These are phyloP conservation scores for Saccharomyces hybrid DNA, from an alignment of 1,139 yeast genomes.

Conservation along the genomic window DNA sequence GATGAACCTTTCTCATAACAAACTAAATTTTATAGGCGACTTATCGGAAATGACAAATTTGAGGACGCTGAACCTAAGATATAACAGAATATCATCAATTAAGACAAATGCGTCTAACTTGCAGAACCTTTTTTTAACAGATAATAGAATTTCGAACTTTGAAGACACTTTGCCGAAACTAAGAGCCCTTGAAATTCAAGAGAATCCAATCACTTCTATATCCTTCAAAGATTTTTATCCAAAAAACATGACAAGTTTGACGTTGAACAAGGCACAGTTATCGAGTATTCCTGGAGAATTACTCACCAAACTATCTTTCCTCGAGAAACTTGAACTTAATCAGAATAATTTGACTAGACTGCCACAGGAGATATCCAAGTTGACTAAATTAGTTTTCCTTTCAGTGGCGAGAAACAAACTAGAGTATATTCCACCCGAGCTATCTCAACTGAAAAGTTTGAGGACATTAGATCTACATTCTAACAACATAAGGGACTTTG, in stretches of 20 bases:
- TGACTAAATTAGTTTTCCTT: slow-evolving; percentile 53
- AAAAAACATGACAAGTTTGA: slow-evolving; percentile 59
- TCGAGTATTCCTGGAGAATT: slow-evolving; percentile 64
- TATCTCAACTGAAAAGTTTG: slow-evolving; percentile 54
- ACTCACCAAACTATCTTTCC: slow-evolving; percentile 51
- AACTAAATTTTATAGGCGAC: slow-evolving; percentile 41
- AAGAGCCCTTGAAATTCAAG: slow-evolving; percentile 48
- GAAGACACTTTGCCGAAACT: slow-evolving; percentile 53
- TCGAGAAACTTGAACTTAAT: slow-evolving; percentile 71
- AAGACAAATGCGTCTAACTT: slow-evolving; percentile 56
- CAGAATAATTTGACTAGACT: slow-evolving; percentile 73
- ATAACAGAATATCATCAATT: slow-evolving; percentile 59
- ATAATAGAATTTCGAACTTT: slow-evolving; percentile 69
- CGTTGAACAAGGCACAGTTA: slow-evolving; percentile 73
- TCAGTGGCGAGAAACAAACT: slow-evolving; percentile 72
- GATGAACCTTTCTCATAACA: slow-evolving; percentile 69
- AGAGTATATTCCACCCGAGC: slow-evolving; percentile 59
- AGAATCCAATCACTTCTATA: slow-evolving; percentile 76
- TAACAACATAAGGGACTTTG: slow-evolving; percentile 69
- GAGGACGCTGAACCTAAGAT: slow-evolving; percentile 69
- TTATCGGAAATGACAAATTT: slow-evolving; percentile 49
- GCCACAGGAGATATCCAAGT: slow-evolving; percentile 59
- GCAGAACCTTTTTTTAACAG: slow-evolving; percentile 68
- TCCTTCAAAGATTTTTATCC: slow-evolving; percentile 52
- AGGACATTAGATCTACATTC: slow-evolving; percentile 75